Evolutionary conservation across 306 rosid species (phyloP).

Genomic region (Alnus glutinosa): DNA sequence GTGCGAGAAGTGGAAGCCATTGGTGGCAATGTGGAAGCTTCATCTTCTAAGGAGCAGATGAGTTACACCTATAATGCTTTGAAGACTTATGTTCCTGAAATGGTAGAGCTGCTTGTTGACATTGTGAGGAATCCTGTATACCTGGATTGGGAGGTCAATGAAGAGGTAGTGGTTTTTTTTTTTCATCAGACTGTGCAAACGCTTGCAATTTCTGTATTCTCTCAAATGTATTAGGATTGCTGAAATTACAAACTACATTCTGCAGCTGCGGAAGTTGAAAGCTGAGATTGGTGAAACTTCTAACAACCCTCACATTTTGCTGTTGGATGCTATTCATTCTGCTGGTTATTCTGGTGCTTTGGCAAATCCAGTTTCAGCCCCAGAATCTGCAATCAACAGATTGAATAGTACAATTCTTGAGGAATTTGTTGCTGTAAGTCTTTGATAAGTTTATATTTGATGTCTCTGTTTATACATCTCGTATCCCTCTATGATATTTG

Average conservation of each 20-base stretch:
- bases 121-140: constrained; percentile 75
- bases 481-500: background rate
- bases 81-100: constrained; percentile 85
- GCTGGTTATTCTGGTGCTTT: constrained; percentile 90
- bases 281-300: constrained; percentile 75
- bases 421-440: constrained; percentile 88
- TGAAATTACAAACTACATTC: constrained; percentile 2
- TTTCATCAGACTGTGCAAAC: background rate
- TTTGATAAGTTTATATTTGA: constrained; percentile 10
- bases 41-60: constrained; percentile 94
- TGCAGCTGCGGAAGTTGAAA: constrained; percentile 75
- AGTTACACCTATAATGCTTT: constrained; percentile 84
- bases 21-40: constrained; percentile 86
- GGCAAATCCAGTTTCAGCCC: constrained; percentile 82
- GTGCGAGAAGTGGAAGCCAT: constrained; percentile 94
- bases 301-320: constrained; percentile 77
- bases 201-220: background rate
- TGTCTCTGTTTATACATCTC: constrained; percentile 7
- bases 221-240: background rate
- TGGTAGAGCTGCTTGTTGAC: constrained; percentile 91
- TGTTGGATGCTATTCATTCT: constrained; percentile 83
- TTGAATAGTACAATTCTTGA: constrained; percentile 66
- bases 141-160: constrained; percentile 95
- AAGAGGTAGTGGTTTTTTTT: constrained; percentile 56
- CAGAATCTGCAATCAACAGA: constrained; percentile 61